Evolutionary conservation across 1,284 basidiomycete species (phyloP), one percentile per base, ranked within the genome.

Genomic region (Gomphus bonarii): DNA sequence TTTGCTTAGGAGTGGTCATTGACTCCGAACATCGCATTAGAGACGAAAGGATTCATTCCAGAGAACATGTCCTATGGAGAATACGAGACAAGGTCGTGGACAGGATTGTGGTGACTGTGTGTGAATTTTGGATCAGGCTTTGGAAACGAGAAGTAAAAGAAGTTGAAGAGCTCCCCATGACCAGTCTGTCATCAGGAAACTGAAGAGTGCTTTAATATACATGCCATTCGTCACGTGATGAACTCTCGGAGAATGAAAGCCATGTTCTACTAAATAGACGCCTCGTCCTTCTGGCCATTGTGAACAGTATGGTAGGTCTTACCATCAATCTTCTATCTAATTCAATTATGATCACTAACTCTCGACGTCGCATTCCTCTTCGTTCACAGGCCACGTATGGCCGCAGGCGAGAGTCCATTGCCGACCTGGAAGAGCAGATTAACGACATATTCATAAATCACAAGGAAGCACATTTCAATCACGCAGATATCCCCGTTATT

Each of bases 21-120:
- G 90, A 93, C 65, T 65, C 63, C 8, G 75, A 84, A 48, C 84
- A 89, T 63, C 77, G 88, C 8, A 71, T 92, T 12, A 76, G 89
- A n/a, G 66, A 70, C 1, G 89, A 91, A 63, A 73, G 85, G 16
- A 77, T 91, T 51, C 76, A 84, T 57, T 66, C 69, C 7, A 66
- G 73, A 16, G 67, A 72, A 60, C 81, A 84, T 55, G 65, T 66
- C 1, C 67, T 82, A 36, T 82, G 77, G 70, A 69, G 77, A 16
- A 70, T 65, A 58, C 64, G 73, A 51, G 69, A 74, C 54, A 58
- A 51, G 40, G 42, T 53, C 43, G 18, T 25, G 30, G 48, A 25
- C 5, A 14, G 25, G 11, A 20, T 43, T 31, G 14, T 31, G 12
- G 7, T 6, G 25, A 22, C 9, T 7, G 16, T 53, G 16, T 12